Base-by-base conservation (phyloP, 1,284 basidiomycete species). In the Pseudozyma tsukubaensis region DNA sequence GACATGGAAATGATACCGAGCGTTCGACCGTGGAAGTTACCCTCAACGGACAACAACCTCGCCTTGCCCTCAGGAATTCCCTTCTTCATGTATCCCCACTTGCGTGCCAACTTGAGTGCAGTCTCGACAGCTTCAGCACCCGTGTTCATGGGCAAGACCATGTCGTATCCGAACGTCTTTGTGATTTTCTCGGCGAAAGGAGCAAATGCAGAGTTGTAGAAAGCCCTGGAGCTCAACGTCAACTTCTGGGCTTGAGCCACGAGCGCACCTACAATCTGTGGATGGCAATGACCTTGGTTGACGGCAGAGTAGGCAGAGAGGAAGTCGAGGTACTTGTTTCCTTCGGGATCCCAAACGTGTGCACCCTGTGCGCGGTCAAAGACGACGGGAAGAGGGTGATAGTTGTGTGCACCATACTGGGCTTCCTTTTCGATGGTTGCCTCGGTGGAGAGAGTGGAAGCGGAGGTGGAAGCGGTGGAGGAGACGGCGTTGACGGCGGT, bases 71-170 rank as follows among this genome's bases (percentile, higher is more conserved):
- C 90, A 35, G 90, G 87, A 43, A 94, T 91, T 51, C 90, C 91
- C 88, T 94, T 98, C 87, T 90, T 78, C 50, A 61, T 64, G 68
- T 85, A 85, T 9, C 79, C 83, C 84, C 84, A 85, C 70, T 84
- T 84, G 56, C 84, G 79, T 35, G 83, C 77, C 40, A 85, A 71
- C 74, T 88, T 88, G 84, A 89, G 86, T 14, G 88, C 88, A 0
- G 94, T 97, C 87, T 99, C 77, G 67, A 99, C 96, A 9, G 96
- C 96, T 84, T 99, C 96, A 2, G 94, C 95, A 45, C 96, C 96
- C 0, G 96, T 99, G 88, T 99, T 99, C 94, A 99, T 97, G 21
- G 96, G 96, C n/a, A 99, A 88, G 11, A 98, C 94, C 91, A 95
- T 95, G 50, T 86, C 85, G 72, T 85, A 86, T 4, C 85, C 83